Evolutionary conservation across 176 grass and related monocot genomes (phyloP).

Genomic region (Secale cereale): DNA sequence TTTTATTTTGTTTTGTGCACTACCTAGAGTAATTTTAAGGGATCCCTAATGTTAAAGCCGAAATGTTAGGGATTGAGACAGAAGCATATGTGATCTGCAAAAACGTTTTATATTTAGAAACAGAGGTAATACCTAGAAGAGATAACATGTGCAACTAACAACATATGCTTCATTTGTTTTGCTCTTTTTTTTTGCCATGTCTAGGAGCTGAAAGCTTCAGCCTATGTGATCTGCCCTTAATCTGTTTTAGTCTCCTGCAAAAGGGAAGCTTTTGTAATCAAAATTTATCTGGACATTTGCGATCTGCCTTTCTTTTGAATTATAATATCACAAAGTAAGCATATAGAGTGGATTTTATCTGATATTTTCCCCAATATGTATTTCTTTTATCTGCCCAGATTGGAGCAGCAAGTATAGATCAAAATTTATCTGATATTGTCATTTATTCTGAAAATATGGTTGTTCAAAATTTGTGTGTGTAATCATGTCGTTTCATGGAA

Average conservation of each 20-base stretch:
- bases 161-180: neutral
- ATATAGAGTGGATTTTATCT: neutral
- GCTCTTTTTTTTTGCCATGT: neutral
- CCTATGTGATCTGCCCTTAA: neutral
- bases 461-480: neutral
- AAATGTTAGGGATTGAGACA: too few species aligned
- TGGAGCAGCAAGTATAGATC: neutral
- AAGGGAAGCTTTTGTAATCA: neutral
- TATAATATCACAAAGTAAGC: neutral
- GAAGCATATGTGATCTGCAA: too few species aligned
- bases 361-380: neutral
- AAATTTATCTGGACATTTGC: neutral
- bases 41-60: too few species aligned
- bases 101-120: too few species aligned
- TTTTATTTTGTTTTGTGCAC: too few species aligned
- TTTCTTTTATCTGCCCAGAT: neutral
- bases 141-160: neutral
- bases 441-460: neutral
- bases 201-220: neutral
- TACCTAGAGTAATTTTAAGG: neutral
- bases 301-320: neutral
- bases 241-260: neutral
- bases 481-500: neutral
- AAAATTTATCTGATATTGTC: neutral
- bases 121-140: too few species aligned